Base-by-base conservation (phyloP, 2,329 filamentous ascomycete species). In the Penicillium freii region DNA sequence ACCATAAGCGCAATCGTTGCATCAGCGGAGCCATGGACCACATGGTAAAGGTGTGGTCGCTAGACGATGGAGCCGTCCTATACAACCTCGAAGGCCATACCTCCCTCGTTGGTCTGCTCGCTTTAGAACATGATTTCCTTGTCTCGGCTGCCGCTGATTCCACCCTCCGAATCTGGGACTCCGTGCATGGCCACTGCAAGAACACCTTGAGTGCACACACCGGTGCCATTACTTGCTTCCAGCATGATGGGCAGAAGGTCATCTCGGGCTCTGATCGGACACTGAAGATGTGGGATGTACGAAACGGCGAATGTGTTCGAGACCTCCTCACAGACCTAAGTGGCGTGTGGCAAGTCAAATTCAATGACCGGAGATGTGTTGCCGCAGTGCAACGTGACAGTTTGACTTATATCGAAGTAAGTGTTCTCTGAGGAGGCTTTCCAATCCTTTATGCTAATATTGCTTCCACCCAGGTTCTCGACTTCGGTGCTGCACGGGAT, bases 11-110 rank as follows among this genome's bases (percentile, higher is more conserved):
- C 58, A 96, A 95, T 69, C 89, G 93, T 40, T 99, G 94, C 76
- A 97, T 99, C 62, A 97, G 92, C 62, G 94, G 94, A 13, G 96
- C 92, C 7, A 99, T 99, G 94, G 94, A 99, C 73, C 96, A 94
- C 61, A 83, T 92, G 62, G 94, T 99, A 71, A 97, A 97, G 76
- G 93, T 99, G 13, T 99, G 94, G 94, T 94, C 93, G 59, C 82
- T 99, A 15, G 87, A 91, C 31, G 94, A 90, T 2, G 94, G 94
- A 0, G 80, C 87, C 0, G 90, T 92, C 65, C 79, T 97, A 11
- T 89, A 93, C 75, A 97, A 91, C 1, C 84, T 99, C 0, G 93
- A 97, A 74, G 94, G 94, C 0, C 94, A 99, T 71, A 89, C 87
- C 19, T 89, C 95, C 11, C 86, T 99, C 15, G 94, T 99, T 19